Evolutionary conservation across 345 rosid species (phyloP).

Genomic region (Psidium guajava): DNA sequence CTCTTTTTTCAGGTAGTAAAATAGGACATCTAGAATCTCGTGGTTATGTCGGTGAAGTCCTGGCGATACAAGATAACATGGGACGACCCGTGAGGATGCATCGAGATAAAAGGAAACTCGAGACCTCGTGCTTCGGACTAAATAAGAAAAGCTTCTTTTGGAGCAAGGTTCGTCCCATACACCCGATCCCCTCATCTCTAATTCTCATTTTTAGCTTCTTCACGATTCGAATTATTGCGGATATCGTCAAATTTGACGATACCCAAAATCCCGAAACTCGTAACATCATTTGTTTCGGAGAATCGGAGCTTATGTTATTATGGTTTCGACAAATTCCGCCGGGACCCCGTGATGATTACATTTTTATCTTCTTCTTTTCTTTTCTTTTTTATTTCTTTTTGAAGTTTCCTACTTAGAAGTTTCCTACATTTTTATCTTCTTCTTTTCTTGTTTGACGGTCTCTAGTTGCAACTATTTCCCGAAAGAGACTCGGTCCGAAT

Average conservation of each 20-base stretch:
- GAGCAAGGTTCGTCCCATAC: no score
- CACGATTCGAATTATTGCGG: neutral
- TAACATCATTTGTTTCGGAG: neutral
- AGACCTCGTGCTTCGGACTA: neutral
- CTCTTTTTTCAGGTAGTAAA: neutral
- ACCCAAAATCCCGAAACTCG: neutral
- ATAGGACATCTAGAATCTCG: neutral
- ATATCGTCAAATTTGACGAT: neutral
- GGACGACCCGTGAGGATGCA: neutral
- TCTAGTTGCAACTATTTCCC: no score
- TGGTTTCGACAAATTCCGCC: accelerated
- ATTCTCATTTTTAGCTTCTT: neutral
- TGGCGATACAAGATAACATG: accelerated
- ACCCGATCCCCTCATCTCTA: neutral
- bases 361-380: neutral
- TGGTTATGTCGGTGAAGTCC: neutral
- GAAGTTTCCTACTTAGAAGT: neutral
- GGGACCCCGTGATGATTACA: neutral
- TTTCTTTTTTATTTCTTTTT: neutral
- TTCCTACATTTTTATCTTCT: no score
- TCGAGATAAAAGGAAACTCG: neutral
- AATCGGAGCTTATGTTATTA: no score
- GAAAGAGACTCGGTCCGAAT: neutral
- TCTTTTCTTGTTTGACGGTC: neutral
- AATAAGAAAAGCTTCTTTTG: neutral